phyloP scores from a whole-genome alignment of 306 rosid genomes.

The Gillenia trifoliata region DNA sequence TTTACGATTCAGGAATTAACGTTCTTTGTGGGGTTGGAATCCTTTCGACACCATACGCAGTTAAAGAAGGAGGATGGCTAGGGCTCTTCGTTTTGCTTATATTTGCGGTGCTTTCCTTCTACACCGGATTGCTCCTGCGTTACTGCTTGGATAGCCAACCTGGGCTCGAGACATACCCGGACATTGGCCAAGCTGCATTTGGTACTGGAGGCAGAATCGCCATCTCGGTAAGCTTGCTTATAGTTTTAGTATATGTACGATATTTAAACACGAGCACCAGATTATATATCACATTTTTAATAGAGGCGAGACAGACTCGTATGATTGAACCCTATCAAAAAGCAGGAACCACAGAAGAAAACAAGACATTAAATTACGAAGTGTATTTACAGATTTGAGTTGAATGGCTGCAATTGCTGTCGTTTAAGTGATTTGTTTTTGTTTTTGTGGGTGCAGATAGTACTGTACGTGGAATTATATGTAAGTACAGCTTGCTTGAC shows the following conservation, averaged over 20 bases:
- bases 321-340: background rate
- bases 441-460: constrained; percentile 61
- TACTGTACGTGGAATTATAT: constrained; percentile 84
- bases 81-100: constrained; percentile 63
- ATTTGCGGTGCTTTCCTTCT: constrained; percentile 78
- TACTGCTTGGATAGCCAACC: constrained; percentile 87
- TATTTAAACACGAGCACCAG: background rate
- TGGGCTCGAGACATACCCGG: constrained; percentile 95
- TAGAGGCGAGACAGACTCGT: background rate
- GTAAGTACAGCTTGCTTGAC: constrained; percentile 55
- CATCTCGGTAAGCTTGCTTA: constrained; percentile 64
- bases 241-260: background rate
- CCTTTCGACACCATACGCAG: constrained; percentile 91
- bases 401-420: background rate
- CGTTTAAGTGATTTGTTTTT: background rate
- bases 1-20: constrained; percentile 59
- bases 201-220: constrained; percentile 68
- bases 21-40: constrained; percentile 95
- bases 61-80: constrained; percentile 85
- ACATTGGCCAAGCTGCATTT: constrained; percentile 95
- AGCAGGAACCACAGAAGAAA: background rate
- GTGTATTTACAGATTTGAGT: background rate
- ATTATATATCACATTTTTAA: background rate
- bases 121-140: constrained; percentile 87
- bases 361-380: background rate